phyloP scores from a whole-genome alignment of 129 eudicot genomes.

The Pulicaria dysenterica region DNA sequence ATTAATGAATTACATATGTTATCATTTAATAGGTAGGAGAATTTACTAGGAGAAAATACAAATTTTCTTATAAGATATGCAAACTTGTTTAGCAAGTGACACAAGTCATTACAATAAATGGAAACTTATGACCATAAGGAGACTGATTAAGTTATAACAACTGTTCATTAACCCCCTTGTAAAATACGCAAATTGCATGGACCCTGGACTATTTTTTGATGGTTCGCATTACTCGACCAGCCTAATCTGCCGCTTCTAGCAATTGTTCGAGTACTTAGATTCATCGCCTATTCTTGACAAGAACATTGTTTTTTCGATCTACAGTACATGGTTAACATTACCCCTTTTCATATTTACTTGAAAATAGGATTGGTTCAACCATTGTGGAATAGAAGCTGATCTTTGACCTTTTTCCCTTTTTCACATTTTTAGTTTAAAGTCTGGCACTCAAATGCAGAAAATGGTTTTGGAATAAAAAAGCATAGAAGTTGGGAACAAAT shows the following conservation, averaged over 20 bases:
- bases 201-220: too few species aligned
- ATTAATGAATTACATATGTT: too few species aligned
- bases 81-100: too few species aligned
- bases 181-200: too few species aligned
- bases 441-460: constrained; percentile 10
- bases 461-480: background rate
- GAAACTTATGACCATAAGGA: too few species aligned
- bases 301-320: background rate
- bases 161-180: too few species aligned
- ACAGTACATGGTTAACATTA: background rate
- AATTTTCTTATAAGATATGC: too few species aligned
- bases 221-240: too few species aligned
- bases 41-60: too few species aligned
- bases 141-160: too few species aligned
- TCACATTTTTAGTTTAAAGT: background rate
- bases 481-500: background rate
- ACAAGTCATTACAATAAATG: too few species aligned
- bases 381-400: constrained; percentile 4
- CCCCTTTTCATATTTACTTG: background rate
- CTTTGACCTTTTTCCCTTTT: background rate
- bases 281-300: background rate
- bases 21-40: too few species aligned
- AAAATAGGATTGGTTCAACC: background rate
- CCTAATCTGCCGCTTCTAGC: background rate
- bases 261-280: constrained; percentile 10